phyloP scores from a whole-genome alignment of 768 basidiomycete species.

The Hygrocybe coccinea region DNA sequence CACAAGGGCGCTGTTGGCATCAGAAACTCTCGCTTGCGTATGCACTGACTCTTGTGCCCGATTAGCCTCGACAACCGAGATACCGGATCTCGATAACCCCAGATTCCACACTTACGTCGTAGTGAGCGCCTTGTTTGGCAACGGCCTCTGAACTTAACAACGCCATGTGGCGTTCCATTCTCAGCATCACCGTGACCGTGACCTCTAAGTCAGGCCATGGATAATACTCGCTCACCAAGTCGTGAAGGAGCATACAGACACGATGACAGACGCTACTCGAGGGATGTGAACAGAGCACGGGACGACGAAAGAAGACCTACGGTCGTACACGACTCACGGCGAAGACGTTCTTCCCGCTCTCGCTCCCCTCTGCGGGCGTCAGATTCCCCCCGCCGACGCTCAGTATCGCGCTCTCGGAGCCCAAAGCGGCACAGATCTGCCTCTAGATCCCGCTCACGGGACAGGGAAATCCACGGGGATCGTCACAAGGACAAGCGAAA shows the following conservation, averaged over 20 bases:
- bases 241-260: too few species aligned
- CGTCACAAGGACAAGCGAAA: slow-evolving; percentile 27
- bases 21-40: too few species aligned
- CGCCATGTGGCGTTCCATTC: background rate
- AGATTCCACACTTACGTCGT: too few species aligned
- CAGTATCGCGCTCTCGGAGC: slow-evolving; percentile 8
- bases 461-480: slow-evolving; percentile 18
- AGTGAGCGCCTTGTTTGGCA: background rate
- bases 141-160: background rate
- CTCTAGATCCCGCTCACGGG: slow-evolving; percentile 28
- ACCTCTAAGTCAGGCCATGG: too few species aligned
- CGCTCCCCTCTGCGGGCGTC: slow-evolving; percentile 1
- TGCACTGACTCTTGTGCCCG: too few species aligned
- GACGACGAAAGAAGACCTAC: background rate
- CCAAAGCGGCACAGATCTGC: slow-evolving; percentile 13
- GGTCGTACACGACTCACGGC: background rate
- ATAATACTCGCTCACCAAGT: too few species aligned
- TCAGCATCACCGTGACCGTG: too few species aligned
- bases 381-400: slow-evolving; percentile 1
- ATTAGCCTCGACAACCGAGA: too few species aligned
- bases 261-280: too few species aligned
- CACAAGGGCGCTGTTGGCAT: too few species aligned
- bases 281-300: background rate
- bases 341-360: slow-evolving; percentile 8
- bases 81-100: too few species aligned